These are phyloP conservation scores for Meripilus lineatus DNA, from an alignment of 1,284 basidiomycete genomes.

Conservation along the genomic window DNA sequence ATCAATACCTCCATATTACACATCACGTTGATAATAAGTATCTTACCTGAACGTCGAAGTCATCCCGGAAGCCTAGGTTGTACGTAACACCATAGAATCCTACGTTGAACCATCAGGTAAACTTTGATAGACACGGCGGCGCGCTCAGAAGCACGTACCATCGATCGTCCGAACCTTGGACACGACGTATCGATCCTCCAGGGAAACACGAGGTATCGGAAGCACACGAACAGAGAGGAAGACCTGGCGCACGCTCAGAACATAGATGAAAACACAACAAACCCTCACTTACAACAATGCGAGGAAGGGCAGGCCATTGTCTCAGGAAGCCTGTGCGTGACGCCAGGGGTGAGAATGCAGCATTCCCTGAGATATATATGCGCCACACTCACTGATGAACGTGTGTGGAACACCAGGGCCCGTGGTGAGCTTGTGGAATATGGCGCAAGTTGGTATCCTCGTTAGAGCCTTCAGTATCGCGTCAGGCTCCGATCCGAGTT, in stretches of 20 bases:
- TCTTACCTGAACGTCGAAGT: conserved; percentile 40
- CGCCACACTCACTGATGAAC: conserved; percentile 38
- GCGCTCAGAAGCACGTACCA: conserved; percentile 25
- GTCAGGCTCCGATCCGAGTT: conserved; percentile 9
- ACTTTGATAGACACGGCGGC: not conserved
- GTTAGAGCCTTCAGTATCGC: conserved; percentile 27
- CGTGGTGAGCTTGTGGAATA: conserved; percentile 52
- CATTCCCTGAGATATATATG: not conserved
- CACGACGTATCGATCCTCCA: conserved; percentile 46
- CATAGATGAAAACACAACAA: not conserved
- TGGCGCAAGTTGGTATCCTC: conserved; percentile 46
- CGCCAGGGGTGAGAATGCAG: not conserved
- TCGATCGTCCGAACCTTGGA: conserved; percentile 48
- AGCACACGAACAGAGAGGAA: conserved; percentile 55
- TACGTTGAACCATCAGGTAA: no score
- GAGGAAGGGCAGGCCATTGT: conserved; percentile 57
- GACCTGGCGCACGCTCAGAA: conserved; percentile 30
- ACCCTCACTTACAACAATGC: conserved; percentile 41
- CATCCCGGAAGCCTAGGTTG: conserved; percentile 57
- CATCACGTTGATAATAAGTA: not conserved
- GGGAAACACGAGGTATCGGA: conserved; percentile 41
- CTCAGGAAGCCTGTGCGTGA: conserved; percentile 37
- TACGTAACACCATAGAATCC: conserved; percentile 62
- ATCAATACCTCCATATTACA: not conserved
- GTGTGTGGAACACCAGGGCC: conserved; percentile 55